Evolutionary conservation across 2,329 filamentous ascomycete genomes (phyloP).

Genomic region (Cladophialophora carrionii): DNA sequence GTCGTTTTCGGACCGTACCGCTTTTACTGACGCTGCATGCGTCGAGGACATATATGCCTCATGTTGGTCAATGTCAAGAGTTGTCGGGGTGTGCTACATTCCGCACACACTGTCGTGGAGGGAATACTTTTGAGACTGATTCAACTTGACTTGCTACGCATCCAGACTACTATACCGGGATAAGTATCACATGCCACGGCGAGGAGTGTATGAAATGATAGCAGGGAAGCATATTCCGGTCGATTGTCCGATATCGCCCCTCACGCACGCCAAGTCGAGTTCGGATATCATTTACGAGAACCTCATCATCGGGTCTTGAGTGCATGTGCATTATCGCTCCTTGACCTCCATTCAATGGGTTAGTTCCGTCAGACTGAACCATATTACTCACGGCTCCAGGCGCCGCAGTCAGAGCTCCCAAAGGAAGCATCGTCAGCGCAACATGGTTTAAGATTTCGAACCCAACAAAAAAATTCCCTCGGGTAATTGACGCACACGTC

Average conservation of each 20-base stretch:
- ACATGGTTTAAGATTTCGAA: slow-evolving; percentile 5
- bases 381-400: not conserved
- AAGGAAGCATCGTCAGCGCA: not conserved
- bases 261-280: not conserved
- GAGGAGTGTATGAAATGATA: not conserved
- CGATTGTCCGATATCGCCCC: not conserved
- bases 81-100: not conserved
- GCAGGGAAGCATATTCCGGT: not conserved
- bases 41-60: not conserved
- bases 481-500: not conserved
- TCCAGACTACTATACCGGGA: not conserved
- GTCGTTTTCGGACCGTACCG: not conserved
- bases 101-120: not conserved
- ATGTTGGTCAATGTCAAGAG: not conserved
- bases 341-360: not conserved
- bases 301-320: not conserved
- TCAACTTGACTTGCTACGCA: not conserved
- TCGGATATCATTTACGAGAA: not conserved
- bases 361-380: not conserved
- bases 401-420: not conserved
- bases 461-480: slow-evolving; percentile 3
- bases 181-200: not conserved
- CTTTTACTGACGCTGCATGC: not conserved
- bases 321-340: not conserved
- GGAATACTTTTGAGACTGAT: not conserved